Percentiles rank a stretch among this genome's conserved stretches.
These are phyloP conservation scores for Entoloma clypeatum DNA, from an alignment of 1,284 basidiomycete genomes.

Conservation along the genomic window DNA sequence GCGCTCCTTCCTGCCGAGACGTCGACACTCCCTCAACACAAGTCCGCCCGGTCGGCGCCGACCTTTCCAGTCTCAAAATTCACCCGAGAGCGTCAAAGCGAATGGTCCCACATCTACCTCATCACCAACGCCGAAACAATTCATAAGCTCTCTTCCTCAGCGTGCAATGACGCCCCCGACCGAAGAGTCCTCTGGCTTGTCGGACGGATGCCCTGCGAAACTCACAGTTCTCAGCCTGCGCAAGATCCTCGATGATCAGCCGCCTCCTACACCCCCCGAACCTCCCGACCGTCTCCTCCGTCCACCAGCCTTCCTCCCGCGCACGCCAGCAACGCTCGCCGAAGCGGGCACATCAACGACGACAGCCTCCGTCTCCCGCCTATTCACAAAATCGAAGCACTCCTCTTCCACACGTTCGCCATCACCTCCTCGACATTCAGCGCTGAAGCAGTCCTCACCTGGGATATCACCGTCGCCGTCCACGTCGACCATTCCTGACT, in stretches of 20 bases:
- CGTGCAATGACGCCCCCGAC: constrained; percentile 51
- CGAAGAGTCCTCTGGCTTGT: constrained; percentile 56
- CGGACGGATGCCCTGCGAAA: constrained; percentile 40
- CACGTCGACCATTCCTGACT: constrained; percentile 25
- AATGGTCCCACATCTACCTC: constrained; percentile 26
- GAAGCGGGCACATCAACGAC: constrained; percentile 60
- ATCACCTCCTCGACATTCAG: constrained; percentile 50
- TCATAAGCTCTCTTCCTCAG: constrained; percentile 21
- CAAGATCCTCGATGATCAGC: constrained; percentile 63
- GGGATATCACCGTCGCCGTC: constrained; percentile 30
- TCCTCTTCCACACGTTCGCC: constrained; percentile 53
- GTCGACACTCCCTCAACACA: constrained; percentile 25
- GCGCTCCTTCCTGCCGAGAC: constrained; percentile 16
- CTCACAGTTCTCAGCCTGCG: constrained; percentile 62
- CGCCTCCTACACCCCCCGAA: constrained; percentile 24
- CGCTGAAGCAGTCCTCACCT: constrained; percentile 42
- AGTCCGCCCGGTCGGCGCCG: no score
- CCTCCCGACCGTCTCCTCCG: constrained; percentile 19
- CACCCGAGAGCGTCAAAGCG: constrained; percentile 10
- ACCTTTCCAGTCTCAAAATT: constrained; percentile 14
- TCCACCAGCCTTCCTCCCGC: constrained; percentile 32
- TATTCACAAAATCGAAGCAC: constrained; percentile 68
- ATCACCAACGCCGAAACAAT: constrained; percentile 37
- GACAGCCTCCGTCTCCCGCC: constrained; percentile 67
- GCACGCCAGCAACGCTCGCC: constrained; percentile 48